Evolutionary conservation across 306 rosid species (phyloP).

Genomic region (Vigna radiata): DNA sequence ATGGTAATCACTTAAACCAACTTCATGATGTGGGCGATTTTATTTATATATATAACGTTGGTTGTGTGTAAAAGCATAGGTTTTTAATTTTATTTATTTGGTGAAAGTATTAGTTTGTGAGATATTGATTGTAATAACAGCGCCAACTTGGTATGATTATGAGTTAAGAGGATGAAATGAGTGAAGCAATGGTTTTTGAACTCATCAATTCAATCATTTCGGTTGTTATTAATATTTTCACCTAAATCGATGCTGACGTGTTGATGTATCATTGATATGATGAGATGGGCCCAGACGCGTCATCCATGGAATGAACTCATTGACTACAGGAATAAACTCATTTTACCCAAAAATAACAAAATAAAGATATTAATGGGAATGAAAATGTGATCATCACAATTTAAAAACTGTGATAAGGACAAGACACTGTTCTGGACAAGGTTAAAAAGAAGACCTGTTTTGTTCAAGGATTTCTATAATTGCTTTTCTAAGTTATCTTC

Average conservation of each 20-base stretch:
- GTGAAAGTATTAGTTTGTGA: neutral
- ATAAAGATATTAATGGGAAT: neutral
- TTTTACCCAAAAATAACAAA: neutral
- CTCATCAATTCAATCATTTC: neutral
- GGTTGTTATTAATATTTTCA: neutral
- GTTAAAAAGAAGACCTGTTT: neutral
- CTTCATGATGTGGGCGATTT: neutral
- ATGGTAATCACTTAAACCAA: neutral
- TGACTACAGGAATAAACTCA: neutral
- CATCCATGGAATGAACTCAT: neutral
- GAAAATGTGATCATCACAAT: neutral
- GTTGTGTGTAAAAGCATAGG: neutral
- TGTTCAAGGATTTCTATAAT: neutral
- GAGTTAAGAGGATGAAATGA: slow-evolving; percentile 15
- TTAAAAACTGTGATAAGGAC: neutral
- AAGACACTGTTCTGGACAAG: neutral
- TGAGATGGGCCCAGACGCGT: slow-evolving; percentile 11
- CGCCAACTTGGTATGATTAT: neutral
- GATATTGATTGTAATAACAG: neutral
- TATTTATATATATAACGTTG: neutral
- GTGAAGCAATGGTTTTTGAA: slow-evolving; percentile 21
- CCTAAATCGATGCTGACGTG: neutral
- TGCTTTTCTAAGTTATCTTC: neutral
- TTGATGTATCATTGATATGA: neutral
- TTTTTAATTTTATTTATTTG: neutral